Conservation (phyloP, 2,329 filamentous ascomycete genomes). For the Biscogniauxia marginata region DNA sequence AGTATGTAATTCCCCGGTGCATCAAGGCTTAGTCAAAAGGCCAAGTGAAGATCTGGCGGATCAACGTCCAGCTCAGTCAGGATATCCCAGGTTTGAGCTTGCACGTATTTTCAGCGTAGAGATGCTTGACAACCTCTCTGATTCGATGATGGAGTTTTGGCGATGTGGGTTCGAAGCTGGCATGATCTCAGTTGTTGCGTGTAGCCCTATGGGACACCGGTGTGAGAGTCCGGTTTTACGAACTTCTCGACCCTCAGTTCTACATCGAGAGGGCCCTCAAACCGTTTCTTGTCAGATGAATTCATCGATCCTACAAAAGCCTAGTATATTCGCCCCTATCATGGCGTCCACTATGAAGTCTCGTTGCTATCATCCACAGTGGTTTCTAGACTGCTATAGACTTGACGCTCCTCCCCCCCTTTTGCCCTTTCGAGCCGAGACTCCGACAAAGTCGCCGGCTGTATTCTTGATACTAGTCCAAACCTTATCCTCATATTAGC, state of each 20-base stretch:
- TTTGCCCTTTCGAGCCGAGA: slow-evolving; percentile 9
- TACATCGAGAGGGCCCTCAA: slow-evolving; percentile 22
- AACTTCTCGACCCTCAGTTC: slow-evolving; percentile 9
- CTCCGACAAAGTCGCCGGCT: slow-evolving; percentile 7
- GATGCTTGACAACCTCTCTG: slow-evolving; percentile 28
- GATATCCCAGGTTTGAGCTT: slow-evolving; percentile 33
- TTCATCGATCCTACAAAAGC: slow-evolving; percentile 30
- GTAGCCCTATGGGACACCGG: slow-evolving; percentile 19
- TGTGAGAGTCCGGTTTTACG: slow-evolving; percentile 11
- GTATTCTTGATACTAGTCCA: slow-evolving; percentile 9
- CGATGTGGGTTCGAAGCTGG: slow-evolving; percentile 19
- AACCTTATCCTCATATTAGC: slow-evolving; percentile 4
- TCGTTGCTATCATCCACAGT: slow-evolving; percentile 19
- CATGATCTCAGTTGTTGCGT: slow-evolving; percentile 16
- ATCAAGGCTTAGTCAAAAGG: slow-evolving; percentile 19
- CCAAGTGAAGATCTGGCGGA: slow-evolving; percentile 22
- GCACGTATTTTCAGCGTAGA: slow-evolving; percentile 22
- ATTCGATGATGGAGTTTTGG: slow-evolving; percentile 26
- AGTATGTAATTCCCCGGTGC: background rate
- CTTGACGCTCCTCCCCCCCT: slow-evolving; percentile 18
- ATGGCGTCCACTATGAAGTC: slow-evolving; percentile 22
- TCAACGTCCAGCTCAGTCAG: slow-evolving; percentile 33
- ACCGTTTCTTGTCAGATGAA: slow-evolving; percentile 11
- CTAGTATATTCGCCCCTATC: slow-evolving; percentile 23
- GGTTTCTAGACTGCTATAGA: slow-evolving; percentile 22